phyloP scores from a whole-genome alignment of 495 filamentous ascomycete species.

The Podospora anserina region DNA sequence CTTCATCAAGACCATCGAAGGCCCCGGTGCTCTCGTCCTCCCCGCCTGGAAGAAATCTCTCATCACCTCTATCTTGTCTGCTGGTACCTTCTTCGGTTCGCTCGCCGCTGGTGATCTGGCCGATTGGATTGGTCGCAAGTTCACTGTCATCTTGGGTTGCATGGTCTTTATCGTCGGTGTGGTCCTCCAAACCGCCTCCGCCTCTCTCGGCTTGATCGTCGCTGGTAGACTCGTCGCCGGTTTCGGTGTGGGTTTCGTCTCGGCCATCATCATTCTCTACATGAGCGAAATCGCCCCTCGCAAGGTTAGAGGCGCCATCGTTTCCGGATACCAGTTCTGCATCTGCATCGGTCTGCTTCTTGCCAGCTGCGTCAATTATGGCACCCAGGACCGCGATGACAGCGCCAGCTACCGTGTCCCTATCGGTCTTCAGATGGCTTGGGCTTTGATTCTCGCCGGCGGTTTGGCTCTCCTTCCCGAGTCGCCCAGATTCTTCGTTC shows the following conservation, averaged over 20 bases:
- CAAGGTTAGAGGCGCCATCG: constrained; percentile 67
- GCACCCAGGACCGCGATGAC: constrained; percentile 59
- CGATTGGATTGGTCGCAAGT: constrained; percentile 64
- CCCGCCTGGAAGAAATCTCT: constrained; percentile 53
- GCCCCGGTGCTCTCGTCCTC: constrained; percentile 33
- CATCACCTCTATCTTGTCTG: constrained; percentile 65
- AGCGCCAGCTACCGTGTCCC: constrained; percentile 70
- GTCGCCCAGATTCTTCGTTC: constrained; percentile 75
- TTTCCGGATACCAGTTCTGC: constrained; percentile 74
- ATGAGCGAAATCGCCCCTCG: constrained; percentile 67
- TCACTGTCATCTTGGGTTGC: constrained; percentile 64
- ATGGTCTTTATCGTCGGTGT: constrained; percentile 62
- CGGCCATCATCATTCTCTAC: constrained; percentile 69
- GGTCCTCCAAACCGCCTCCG: constrained; percentile 52
- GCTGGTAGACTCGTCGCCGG: constrained; percentile 55
- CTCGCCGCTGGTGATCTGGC: constrained; percentile 66
- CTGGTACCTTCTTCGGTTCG: constrained; percentile 64
- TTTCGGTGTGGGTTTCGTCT: constrained; percentile 67
- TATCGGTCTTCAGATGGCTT: constrained; percentile 64
- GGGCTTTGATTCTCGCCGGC: constrained; percentile 61
- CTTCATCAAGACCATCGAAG: constrained; percentile 48
- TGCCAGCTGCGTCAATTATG: constrained; percentile 69
- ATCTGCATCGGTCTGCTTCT: constrained; percentile 70
- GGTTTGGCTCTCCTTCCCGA: constrained; percentile 66
- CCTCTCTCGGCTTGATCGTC: constrained; percentile 39